Evolutionary conservation across 352 stramenopile genomes (phyloP), one percentile per base, ranked within the genome.

Genomic region (Phytopythium ostracodes): DNA sequence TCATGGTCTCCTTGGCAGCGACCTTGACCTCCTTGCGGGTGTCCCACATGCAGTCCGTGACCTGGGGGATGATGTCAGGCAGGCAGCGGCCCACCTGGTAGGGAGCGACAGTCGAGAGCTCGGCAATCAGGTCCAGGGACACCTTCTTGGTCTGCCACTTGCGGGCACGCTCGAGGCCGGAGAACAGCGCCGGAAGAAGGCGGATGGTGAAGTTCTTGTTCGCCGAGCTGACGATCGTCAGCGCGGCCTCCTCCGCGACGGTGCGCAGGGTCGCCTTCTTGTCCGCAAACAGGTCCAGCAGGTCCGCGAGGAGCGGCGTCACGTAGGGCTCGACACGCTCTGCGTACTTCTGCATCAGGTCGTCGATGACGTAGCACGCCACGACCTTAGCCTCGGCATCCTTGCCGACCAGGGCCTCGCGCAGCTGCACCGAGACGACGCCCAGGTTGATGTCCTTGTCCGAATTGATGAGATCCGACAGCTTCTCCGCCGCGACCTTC

Each of bases 41-140:
- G 78, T 99, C 97, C 91, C 96, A 98, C 91, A 99, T 99, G 76
- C 92, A 98, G 51, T 98, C 95, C 20, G 97, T 99, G 55, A 99
- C 87, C 64, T 97, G 87, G 18, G 97, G 97, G 61, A 99, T 98
- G 62, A 99, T 92, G 66, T 98, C 92, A 20, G 97, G 96, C 64
- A 99, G 84, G 68, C 85, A 94, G 71, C 96, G 92, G 53, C 90
- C 92, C 9, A 99, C 79, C 76, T 99, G 94, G 70, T 97, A 97
- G 43, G 97, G 93, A 25, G 94, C 94, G n/a, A 91, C 76, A 56
- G 82, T 91, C 40, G 84, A 91, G 59, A 99, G 97, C 64, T 92
- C 81, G 12, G 81, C 81, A 54, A 99, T 84, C 31, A 98, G 91
- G 64, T 98, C 89, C 29, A 99, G 92, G 42, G 96, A 83, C 42